Conservation (phyloP, 306 rosid genomes). For the Lablab purpureus region DNA sequence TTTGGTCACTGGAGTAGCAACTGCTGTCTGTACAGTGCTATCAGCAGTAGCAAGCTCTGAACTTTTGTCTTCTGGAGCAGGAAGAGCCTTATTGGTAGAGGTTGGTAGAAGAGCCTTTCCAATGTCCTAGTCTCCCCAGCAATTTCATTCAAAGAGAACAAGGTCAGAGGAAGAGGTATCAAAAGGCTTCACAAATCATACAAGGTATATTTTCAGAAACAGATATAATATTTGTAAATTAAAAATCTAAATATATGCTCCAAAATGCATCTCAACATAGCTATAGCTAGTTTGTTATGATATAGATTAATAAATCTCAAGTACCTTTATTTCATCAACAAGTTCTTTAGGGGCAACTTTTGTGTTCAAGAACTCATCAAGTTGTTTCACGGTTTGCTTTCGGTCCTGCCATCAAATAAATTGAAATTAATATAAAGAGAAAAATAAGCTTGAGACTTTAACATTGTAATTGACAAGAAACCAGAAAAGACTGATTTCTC, state of each 20-base stretch:
- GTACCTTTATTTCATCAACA: slow-evolving; percentile 82
- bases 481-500: neutral
- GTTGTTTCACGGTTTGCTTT: slow-evolving; percentile 68
- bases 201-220: slow-evolving; percentile 1
- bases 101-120: slow-evolving; percentile 87
- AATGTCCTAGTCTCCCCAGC: slow-evolving; percentile 66
- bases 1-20: slow-evolving; percentile 55
- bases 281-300: slow-evolving; percentile 5
- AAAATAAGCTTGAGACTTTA: slow-evolving; percentile 5
- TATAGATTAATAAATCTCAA: neutral
- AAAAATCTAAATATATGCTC: neutral
- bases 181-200: neutral
- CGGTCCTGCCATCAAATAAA: slow-evolving; percentile 70
- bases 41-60: slow-evolving; percentile 57
- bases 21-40: slow-evolving; percentile 57
- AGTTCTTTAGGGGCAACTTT: slow-evolving; percentile 92
- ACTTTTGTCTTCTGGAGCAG: slow-evolving; percentile 59
- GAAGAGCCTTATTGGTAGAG: slow-evolving; percentile 70
- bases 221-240: neutral
- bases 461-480: slow-evolving; percentile 3
- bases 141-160: slow-evolving; percentile 39
- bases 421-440: neutral
- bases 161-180: neutral
- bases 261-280: neutral
- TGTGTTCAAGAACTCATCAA: slow-evolving; percentile 83